Evolutionary conservation across 495 filamentous ascomycete species (phyloP).

Genomic region (Filosporella fistucella): DNA sequence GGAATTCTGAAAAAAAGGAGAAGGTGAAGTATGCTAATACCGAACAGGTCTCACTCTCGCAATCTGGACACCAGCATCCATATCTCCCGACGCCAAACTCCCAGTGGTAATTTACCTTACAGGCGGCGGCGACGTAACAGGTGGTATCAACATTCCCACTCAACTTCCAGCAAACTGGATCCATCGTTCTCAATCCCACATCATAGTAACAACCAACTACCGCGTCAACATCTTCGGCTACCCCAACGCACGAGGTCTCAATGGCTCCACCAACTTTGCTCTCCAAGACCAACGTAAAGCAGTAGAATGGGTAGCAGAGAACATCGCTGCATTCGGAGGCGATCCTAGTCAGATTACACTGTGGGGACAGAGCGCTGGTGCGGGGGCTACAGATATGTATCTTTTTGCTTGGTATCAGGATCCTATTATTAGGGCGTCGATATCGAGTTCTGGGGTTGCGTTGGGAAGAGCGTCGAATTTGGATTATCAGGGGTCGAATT

Average conservation of each 20-base stretch:
- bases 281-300: slow-evolving; percentile 54
- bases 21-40: too few species aligned
- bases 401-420: slow-evolving; percentile 40
- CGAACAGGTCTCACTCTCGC: too few species aligned
- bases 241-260: slow-evolving; percentile 37
- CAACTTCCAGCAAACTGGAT: slow-evolving; percentile 38
- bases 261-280: slow-evolving; percentile 42
- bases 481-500: slow-evolving; percentile 30
- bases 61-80: too few species aligned
- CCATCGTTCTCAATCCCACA: slow-evolving; percentile 37
- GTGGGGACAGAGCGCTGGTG: slow-evolving; percentile 2
- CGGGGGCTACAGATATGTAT: slow-evolving; percentile 18
- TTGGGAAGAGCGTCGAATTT: slow-evolving; percentile 27
- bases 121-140: slow-evolving; percentile 32
- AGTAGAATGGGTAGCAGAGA: slow-evolving; percentile 41
- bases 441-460: slow-evolving; percentile 41
- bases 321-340: slow-evolving; percentile 32
- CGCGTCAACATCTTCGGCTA: slow-evolving; percentile 58
- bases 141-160: slow-evolving; percentile 28
- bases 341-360: slow-evolving; percentile 24
- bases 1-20: too few species aligned
- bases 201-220: slow-evolving; percentile 52
- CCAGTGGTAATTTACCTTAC: slow-evolving; percentile 36
- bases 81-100: slow-evolving; percentile 19
- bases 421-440: slow-evolving; percentile 39